These are phyloP conservation scores for Taiozyma sp. DNA, from an alignment of 1,139 yeast genomes.

Conservation along the genomic window DNA sequence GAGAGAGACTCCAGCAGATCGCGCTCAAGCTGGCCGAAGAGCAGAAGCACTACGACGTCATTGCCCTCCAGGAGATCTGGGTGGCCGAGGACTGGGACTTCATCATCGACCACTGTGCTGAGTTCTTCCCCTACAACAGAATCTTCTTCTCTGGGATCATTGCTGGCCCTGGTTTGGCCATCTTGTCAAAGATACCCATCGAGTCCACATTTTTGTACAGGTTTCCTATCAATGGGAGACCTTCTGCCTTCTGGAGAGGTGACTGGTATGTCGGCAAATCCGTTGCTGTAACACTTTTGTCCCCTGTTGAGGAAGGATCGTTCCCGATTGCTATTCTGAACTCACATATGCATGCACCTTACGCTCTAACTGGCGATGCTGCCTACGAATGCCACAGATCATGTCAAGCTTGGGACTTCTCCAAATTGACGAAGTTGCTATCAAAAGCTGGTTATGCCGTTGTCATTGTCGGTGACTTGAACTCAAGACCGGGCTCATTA, in stretches of 20 bases:
- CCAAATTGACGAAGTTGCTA: slow-evolving; percentile 59
- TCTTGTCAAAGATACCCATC: slow-evolving; percentile 82
- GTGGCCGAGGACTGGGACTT: slow-evolving; percentile 77
- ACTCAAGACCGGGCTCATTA: slow-evolving; percentile 81
- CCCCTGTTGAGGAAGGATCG: slow-evolving; percentile 41
- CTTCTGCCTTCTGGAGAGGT: slow-evolving; percentile 90
- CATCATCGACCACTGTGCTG: slow-evolving; percentile 42
- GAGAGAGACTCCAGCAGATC: slow-evolving; percentile 64
- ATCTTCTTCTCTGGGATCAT: slow-evolving; percentile 78
- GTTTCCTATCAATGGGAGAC: slow-evolving; percentile 90
- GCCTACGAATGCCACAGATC: slow-evolving; percentile 88
- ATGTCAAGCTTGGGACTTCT: slow-evolving; percentile 95
- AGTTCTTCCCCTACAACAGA: slow-evolving; percentile 59
- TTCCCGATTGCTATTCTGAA: slow-evolving; percentile 74
- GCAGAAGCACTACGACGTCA: slow-evolving; percentile 63
- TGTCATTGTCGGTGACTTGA: slow-evolving; percentile 88
- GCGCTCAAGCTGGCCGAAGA: slow-evolving; percentile 55
- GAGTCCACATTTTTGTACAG: slow-evolving; percentile 72
- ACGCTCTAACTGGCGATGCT: slow-evolving; percentile 76
- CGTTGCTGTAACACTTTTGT: slow-evolving; percentile 68
- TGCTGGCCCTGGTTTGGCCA: slow-evolving; percentile 90
- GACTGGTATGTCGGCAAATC: slow-evolving; percentile 98
- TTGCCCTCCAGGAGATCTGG: slow-evolving; percentile 95
- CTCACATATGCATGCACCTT: slow-evolving; percentile 98
- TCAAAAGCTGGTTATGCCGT: slow-evolving; percentile 77